Conservation (phyloP, 208 protist species). For the Tritrichomonas musculus region DNA sequence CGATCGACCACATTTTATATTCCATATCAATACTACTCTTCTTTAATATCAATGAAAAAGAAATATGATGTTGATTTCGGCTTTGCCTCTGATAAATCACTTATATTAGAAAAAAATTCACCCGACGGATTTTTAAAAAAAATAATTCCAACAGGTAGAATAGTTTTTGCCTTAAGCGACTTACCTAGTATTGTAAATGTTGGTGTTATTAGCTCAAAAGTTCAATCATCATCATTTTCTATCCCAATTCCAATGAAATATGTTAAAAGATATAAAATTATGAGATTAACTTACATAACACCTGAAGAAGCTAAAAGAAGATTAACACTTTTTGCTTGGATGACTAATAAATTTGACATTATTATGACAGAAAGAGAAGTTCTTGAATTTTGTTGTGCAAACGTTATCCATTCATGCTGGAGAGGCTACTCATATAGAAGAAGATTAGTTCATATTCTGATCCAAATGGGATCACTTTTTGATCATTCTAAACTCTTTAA, state of each 20-base stretch:
- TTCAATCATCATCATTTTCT: background rate
- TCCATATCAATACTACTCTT: background rate
- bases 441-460: background rate
- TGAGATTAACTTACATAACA: background rate
- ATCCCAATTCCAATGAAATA: background rate
- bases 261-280: background rate
- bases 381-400: background rate
- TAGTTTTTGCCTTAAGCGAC: background rate
- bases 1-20: background rate
- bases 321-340: background rate
- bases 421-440: background rate
- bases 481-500: no score
- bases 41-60: background rate
- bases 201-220: background rate
- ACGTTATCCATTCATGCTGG: background rate
- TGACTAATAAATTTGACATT: background rate
- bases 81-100: background rate
- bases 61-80: background rate
- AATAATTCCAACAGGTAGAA: background rate
- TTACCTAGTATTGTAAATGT: background rate
- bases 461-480: background rate
- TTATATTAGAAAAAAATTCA: background rate
- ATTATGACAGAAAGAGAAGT: background rate
- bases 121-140: background rate
- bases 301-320: background rate